Evolutionary conservation across 768 basidiomycete species (phyloP), one percentile per base, ranked within the genome.

Genomic region (Lentinus brumalis): DNA sequence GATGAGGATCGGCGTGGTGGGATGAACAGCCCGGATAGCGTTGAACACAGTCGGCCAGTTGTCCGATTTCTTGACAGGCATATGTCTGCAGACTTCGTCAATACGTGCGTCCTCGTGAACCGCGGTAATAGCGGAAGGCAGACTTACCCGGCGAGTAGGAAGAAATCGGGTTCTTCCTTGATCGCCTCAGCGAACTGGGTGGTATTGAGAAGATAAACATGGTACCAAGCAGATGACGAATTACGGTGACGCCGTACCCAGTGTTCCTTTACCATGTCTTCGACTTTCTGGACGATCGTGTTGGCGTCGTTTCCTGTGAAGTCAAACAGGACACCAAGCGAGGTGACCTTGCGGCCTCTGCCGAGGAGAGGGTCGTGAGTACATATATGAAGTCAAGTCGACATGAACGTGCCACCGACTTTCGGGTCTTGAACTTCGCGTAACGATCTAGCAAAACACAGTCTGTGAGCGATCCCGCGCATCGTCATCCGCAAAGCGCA

Each of bases 111-210:
- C 21, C 21, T 26, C 21, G 2, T 2, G 9, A 16, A 38, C 2
- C 1, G 1, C 21, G 21, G 21, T 26, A 2, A 26, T 2, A 16
- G 39, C 7, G 31, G 4, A 6, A 16, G 31, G 45, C 26, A 4
- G n/a, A 67, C 81, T 30, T 53, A 86, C 88, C 88, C 86, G 57
- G 81, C 82, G 56, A 92, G 81, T 56, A 92, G 68, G 77, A 96
- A 96, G 61, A 92, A 78, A 72, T 94, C 92, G 14, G 94, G 92
- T 68, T 87, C 86, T 8, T 92, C 89, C 45, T 79, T 73, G 61
- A 95, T 94, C 1, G 89, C 92, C 14, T 91, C 86, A 1, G 74
- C 65, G 71, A 96, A 96, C 93, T 90, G 59, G 40, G 3, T 44
- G 9, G 35, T 49, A 47, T 38, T 26, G 21, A 2, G 21, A 26